Evolutionary conservation across 2,329 filamentous ascomycete genomes (phyloP), one percentile per base, ranked within the genome.

Genomic region (Calonectria ilicicola): DNA sequence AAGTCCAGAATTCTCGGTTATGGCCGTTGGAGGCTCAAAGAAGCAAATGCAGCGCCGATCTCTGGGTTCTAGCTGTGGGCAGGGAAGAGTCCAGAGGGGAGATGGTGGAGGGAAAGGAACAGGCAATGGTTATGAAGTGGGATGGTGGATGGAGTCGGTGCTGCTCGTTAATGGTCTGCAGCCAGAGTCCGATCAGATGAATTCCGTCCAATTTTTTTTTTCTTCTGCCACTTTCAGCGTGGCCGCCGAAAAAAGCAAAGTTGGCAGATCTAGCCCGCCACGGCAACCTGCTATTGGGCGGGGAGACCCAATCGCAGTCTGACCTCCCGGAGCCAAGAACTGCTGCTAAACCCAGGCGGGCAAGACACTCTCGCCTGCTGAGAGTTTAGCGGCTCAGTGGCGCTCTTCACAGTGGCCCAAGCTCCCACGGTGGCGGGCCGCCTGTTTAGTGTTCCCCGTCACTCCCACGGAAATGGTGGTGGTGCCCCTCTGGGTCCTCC

Each of bases 281-380:
- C 26, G 6, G 12, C 15, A 14, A 3, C 5, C 23, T 38, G 44
- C 19, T 19, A 58, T 19, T 35, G 21, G 7, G 38, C 26, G 8
- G n/a, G 67, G 69, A 73, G 67, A 65, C 74, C 77, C 29, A 32
- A 32, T 32, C 5, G 29, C 29, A 32, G 29, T 5, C 29, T 56
- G 69, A 53, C 56, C n/a, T 73, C 58, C 77, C 71, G 73, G 72
- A 79, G 72, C 76, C 69, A 78, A 79, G 75, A 69, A 51, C 38
- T 1, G 10, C 6, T 15, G 9, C 77, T 78, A 79, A 14, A 8
- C 65, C 65, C 17, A 27, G 23, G 38, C 5, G 14, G 40, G 65
- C 47, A 72, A 67, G 35, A 42, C 27, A 38, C 26, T 32, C 15
- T 51, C 67, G 42, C 19, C 42, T 27, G 42, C 58, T 46, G 38